Conservation (phyloP, 2,329 filamentous ascomycete species). For the Teratosphaeria pseudoeucalypti region DNA sequence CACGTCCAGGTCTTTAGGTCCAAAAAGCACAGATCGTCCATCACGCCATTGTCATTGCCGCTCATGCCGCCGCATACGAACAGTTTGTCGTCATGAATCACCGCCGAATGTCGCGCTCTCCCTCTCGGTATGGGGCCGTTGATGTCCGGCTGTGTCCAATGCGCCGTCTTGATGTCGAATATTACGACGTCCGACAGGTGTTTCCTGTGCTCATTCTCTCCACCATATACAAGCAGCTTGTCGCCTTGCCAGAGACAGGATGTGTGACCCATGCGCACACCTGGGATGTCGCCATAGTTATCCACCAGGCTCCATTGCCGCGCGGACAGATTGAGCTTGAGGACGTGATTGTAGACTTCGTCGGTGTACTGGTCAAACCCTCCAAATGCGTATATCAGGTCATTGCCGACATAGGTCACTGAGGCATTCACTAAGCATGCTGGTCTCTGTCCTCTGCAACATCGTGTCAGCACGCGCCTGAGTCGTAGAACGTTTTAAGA, state of each 20-base stretch:
- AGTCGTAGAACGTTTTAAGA: neutral
- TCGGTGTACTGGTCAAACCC: constrained; percentile 98
- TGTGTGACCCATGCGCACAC: constrained; percentile 97
- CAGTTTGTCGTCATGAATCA: constrained; percentile 90
- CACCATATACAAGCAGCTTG: constrained; percentile 94
- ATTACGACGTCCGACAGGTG: constrained; percentile 94
- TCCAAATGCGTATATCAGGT: constrained; percentile 95
- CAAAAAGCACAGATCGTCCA: constrained; percentile 93
- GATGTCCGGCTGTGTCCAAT: constrained; percentile 89
- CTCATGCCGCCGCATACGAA: constrained; percentile 96
- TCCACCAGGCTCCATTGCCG: constrained; percentile 93
- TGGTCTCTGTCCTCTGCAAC: constrained; percentile 49
- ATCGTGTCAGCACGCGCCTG: neutral
- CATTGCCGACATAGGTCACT: constrained; percentile 96
- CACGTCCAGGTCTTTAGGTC: constrained; percentile 96
- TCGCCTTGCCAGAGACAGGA: constrained; percentile 87
- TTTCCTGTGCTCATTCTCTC: constrained; percentile 93
- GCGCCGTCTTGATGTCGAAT: constrained; percentile 85
- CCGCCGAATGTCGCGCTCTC: constrained; percentile 82
- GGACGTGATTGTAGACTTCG: constrained; percentile 96
- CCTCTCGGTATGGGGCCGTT: constrained; percentile 78
- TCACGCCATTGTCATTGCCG: constrained; percentile 78
- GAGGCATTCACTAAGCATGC: constrained; percentile 96
- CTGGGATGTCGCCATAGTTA: constrained; percentile 96
- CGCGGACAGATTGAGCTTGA: constrained; percentile 74